Evolutionary conservation across 768 basidiomycete genomes (phyloP).

Genomic region (Myochromella boudieri): DNA sequence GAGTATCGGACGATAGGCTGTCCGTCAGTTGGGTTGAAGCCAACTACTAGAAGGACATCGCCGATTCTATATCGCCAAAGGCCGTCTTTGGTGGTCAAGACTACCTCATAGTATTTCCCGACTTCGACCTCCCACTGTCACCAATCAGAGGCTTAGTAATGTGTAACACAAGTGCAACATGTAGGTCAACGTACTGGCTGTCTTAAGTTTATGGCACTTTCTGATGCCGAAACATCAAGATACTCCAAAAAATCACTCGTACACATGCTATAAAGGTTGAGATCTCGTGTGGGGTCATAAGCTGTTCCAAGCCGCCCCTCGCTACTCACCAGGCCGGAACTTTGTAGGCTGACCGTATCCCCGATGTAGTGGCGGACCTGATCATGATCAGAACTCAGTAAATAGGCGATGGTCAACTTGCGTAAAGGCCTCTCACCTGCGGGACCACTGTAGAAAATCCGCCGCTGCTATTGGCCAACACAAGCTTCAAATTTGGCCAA

Average conservation of each 20-base stretch:
- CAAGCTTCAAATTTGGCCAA: conserved; percentile 7
- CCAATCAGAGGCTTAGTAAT: background rate
- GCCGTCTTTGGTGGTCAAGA: conserved; percentile 10
- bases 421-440: conserved; percentile 2
- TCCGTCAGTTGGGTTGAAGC: conserved; percentile 7
- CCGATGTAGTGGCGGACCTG: conserved; percentile 9
- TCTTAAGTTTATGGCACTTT: background rate
- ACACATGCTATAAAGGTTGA: conserved; percentile 5
- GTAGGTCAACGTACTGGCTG: background rate
- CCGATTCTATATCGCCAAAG: conserved; percentile 13
- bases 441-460: conserved; percentile 5
- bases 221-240: conserved; percentile 5
- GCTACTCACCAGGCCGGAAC: background rate
- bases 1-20: conserved; percentile 8
- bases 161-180: no score
- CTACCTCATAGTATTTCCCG: conserved; percentile 8
- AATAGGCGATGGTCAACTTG: no score
- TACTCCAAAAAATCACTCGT: conserved; percentile 11
- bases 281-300: conserved; percentile 4
- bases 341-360: conserved; percentile 1
- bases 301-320: conserved; percentile 5
- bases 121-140: conserved; percentile 9
- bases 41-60: conserved; percentile 7
- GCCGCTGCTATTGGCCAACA: conserved; percentile 7
- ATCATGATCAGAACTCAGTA: no score